Conservation (phyloP, 352 stramenopile genomes). For the Hyaloperonospora brassicae region DNA sequence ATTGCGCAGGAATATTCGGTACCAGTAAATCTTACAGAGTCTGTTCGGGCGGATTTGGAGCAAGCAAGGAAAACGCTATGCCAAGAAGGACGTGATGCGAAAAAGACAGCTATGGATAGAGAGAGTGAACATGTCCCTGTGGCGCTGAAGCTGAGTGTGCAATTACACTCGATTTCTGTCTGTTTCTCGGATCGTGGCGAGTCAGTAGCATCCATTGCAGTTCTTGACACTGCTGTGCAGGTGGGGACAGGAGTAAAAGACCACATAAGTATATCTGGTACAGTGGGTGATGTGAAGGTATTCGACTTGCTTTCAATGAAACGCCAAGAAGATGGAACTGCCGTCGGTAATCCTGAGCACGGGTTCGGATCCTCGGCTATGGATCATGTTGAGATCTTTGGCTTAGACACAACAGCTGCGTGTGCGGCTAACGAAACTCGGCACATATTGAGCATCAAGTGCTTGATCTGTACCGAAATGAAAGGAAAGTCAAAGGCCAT, state of each 20-base stretch:
- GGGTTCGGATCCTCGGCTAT: constrained; percentile 11
- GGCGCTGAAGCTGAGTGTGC: constrained; percentile 37
- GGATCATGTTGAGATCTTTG: constrained; percentile 52
- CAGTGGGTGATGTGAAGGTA: constrained; percentile 56
- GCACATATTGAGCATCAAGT: constrained; percentile 42
- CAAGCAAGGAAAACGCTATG: constrained; percentile 57
- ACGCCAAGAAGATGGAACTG: constrained; percentile 21
- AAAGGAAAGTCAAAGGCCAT: constrained; percentile 1
- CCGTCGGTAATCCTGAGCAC: constrained; percentile 12
- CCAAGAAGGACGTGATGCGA: constrained; percentile 17
- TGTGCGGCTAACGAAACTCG: constrained; percentile 14
- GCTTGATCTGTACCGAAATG: constrained; percentile 25
- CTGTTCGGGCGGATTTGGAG: constrained; percentile 73
- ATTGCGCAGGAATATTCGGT: constrained; percentile 64
- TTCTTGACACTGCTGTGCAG: constrained; percentile 45
- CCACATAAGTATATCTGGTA: constrained; percentile 36
- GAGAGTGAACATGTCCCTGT: constrained; percentile 6
- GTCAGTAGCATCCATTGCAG: constrained; percentile 50
- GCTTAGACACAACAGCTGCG: constrained; percentile 26
- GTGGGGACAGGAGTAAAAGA: constrained; percentile 24
- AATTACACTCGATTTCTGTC: constrained; percentile 67
- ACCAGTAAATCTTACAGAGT: constrained; percentile 69
- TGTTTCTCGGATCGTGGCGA: constrained; percentile 71
- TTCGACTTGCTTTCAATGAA: constrained; percentile 55
- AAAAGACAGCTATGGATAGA: constrained; percentile 1